These are phyloP conservation scores for Mycena rebaudengoi DNA, from an alignment of 768 basidiomycete species.

Conservation along the genomic window DNA sequence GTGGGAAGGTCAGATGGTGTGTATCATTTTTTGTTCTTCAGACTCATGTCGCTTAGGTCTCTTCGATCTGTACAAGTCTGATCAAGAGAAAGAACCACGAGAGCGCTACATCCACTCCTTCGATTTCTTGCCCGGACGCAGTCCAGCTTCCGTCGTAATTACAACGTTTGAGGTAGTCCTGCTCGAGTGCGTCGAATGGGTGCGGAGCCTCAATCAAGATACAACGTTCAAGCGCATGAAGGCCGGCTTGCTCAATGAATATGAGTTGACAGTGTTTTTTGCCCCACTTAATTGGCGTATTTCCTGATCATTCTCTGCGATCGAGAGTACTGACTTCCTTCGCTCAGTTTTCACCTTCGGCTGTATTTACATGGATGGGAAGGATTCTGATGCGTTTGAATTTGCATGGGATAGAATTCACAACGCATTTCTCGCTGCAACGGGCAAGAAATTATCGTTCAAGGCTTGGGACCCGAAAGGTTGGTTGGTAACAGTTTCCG, in stretches of 20 bases:
- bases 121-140: conserved; percentile 1
- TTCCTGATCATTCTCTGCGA: neutral
- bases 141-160: neutral
- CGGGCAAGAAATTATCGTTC: neutral
- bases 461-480: neutral
- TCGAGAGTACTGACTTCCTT: neutral
- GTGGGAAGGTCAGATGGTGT: conserved; percentile 7
- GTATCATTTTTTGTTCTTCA: neutral
- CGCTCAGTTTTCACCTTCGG: neutral
- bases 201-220: neutral
- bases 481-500: neutral
- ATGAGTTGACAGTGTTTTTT: neutral
- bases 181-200: neutral
- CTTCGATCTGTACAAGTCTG: neutral
- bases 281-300: neutral
- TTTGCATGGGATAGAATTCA: neutral
- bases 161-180: neutral
- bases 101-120: neutral
- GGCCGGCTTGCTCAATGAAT: neutral
- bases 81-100: neutral
- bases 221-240: neutral
- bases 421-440: neutral
- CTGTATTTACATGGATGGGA: neutral
- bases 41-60: neutral
- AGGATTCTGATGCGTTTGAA: neutral